Percentiles rank a stretch among this genome's conserved stretches.
Conservation (phyloP, 106 monocot species). For the Gastrodia elata region DNA sequence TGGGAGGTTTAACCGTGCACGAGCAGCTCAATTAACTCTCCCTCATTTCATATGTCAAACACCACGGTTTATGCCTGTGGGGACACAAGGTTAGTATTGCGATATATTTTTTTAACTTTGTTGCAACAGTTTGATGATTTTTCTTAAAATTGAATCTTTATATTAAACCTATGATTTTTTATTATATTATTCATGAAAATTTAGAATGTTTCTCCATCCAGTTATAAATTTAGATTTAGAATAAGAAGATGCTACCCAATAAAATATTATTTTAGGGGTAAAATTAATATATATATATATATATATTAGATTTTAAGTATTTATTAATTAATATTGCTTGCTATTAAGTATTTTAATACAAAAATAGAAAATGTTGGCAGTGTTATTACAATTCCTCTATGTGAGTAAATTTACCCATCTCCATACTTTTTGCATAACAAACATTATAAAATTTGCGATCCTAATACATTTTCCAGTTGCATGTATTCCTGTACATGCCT, state of each 20-base stretch:
- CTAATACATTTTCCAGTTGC: background rate
- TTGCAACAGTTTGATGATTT: background rate
- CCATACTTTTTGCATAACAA: background rate
- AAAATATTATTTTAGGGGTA: too few species aligned
- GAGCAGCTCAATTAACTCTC: conserved; percentile 70
- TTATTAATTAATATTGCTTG: too few species aligned
- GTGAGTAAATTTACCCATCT: too few species aligned
- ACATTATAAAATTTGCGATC: background rate
- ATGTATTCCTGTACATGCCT: background rate
- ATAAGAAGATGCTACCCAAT: too few species aligned
- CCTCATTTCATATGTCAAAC: conserved; percentile 87
- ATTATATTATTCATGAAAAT: background rate
- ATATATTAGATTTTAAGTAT: too few species aligned
- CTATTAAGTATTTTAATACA: too few species aligned
- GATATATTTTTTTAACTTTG: background rate
- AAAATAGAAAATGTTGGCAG: too few species aligned
- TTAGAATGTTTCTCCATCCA: background rate
- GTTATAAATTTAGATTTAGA: too few species aligned
- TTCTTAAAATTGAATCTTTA: background rate
- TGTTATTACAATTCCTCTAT: too few species aligned
- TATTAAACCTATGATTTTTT: background rate
- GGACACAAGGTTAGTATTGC: conserved; percentile 73
- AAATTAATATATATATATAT: too few species aligned
- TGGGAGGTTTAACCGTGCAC: conserved; percentile 90
- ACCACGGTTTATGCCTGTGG: conserved; percentile 97